Evolutionary conservation across 2,329 filamentous ascomycete genomes (phyloP).

Genomic region (Paraphaeosphaeria minitans): DNA sequence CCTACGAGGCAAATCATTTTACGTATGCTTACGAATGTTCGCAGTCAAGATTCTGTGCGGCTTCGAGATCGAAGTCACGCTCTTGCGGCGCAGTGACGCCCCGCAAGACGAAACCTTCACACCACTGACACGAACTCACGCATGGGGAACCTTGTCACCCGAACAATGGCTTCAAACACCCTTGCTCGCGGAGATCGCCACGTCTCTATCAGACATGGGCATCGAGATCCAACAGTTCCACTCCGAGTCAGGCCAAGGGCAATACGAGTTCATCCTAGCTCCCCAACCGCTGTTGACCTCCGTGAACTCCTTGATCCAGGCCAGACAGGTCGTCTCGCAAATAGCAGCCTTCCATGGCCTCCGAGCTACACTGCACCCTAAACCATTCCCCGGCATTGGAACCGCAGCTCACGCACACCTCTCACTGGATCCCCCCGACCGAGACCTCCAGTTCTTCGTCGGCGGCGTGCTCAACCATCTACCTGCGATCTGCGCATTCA

Average conservation of each 20-base stretch:
- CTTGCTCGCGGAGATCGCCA: conserved; percentile 69
- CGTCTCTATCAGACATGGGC: conserved; percentile 63
- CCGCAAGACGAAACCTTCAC: conserved; percentile 42
- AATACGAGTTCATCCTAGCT: conserved; percentile 78
- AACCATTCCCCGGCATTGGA: conserved; percentile 66
- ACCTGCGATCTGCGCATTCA: conserved; percentile 70
- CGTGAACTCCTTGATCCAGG: conserved; percentile 72
- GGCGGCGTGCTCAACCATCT: conserved; percentile 72
- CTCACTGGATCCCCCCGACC: conserved; percentile 61
- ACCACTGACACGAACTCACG: conserved; percentile 67
- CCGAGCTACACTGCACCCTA: conserved; percentile 74
- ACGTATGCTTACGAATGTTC: background rate
- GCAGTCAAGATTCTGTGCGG: conserved; percentile 67
- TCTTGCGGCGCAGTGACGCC: conserved; percentile 59
- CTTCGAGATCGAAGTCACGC: conserved; percentile 82
- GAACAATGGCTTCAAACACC: conserved; percentile 65
- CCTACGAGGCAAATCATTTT: background rate
- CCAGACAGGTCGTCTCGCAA: conserved; percentile 70
- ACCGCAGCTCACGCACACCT: conserved; percentile 74
- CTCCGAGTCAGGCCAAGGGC: conserved; percentile 72
- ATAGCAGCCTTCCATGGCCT: conserved; percentile 67
- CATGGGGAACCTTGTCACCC: conserved; percentile 70
- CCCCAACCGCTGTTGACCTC: conserved; percentile 67
- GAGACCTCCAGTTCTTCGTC: conserved; percentile 69
- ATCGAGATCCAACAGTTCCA: conserved; percentile 76